Evolutionary conservation across 1,139 yeast species (phyloP), one percentile per base, ranked within the genome.

Genomic region (Yamadazyma triangularis): DNA sequence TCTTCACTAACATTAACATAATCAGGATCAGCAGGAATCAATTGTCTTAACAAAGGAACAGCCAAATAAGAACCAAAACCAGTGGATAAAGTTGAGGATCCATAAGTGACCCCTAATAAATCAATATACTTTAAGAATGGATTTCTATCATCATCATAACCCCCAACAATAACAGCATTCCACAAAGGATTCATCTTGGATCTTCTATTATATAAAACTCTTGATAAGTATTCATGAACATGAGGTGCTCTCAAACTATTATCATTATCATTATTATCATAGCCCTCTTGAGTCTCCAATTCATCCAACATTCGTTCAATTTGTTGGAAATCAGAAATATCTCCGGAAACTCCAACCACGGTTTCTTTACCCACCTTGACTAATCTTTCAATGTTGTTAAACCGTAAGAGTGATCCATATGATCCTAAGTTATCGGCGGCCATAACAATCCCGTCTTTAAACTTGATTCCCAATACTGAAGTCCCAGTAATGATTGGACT

Each of bases 51-150:
- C 45, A 93, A 65, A 22, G 99, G 99, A 26, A 88, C 64, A 4
- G 98, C 98, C 58, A 93, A 70, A 58, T 93, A 91, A 9, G 95
- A 82, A 36, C 98, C 99, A 57, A 89, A 91, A 1, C 99, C 99
- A 2, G 98, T 89, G 29, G 97, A 96, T 40, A 93, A 65, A 4
- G 95, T 73, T 22, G 96, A 94, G 0, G 97, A 73, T 7, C 86
- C 74, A 58, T 85, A 93, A 1, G 95, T 76, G 13, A 89, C 96
- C 28, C 99, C 99, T 36, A 88, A 71, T 40, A 93, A 68, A 56
- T 93, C 96, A 28, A 88, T 95, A 52, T 85, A 89, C 44, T 81
- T 79, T 50, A 91, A 69, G 49, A 84, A 85, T 31, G 86, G 82
- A 26, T 74, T 74, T 24, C 58, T 51, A 38, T 76, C 80, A 37